phyloP scores from a whole-genome alignment of 768 basidiomycete genomes.

The Lanmaoa pseudosensibilis region DNA sequence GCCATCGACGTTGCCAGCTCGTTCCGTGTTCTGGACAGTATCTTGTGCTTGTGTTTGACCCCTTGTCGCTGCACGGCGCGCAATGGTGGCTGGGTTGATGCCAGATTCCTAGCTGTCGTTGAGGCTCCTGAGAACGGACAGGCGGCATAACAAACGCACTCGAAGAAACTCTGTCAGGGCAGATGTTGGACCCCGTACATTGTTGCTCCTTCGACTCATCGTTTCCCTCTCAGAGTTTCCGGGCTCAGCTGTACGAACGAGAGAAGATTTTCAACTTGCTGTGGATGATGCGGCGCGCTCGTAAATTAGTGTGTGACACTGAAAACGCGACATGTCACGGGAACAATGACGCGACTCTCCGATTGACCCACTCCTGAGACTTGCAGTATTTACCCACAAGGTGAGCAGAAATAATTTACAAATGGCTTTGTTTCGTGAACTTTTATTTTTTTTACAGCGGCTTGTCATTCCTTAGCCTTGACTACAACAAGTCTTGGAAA shows the following conservation, averaged over 20 bases:
- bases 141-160: conserved; percentile 38
- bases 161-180: conserved; percentile 80
- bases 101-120: conserved; percentile 45
- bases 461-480: not conserved
- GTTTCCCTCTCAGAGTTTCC: not conserved
- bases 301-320: conserved; percentile 16
- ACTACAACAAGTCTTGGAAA: not conserved
- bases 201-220: conserved; percentile 42
- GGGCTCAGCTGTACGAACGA: not conserved
- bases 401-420: not conserved
- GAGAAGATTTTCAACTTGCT: not conserved
- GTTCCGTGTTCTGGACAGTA: conserved; percentile 6
- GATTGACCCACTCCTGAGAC: no score
- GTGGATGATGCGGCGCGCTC: not conserved
- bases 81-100: conserved; percentile 45
- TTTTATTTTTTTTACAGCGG: not conserved
- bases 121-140: conserved; percentile 20
- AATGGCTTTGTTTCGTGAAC: not conserved
- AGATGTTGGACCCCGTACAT: conserved; percentile 79
- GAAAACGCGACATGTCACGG: conserved; percentile 18
- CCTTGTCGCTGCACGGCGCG: conserved; percentile 36
- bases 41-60: conserved; percentile 36
- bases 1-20: conserved; percentile 10
- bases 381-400: no score
- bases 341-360: conserved; percentile 2